Conservation (phyloP, 768 basidiomycete species). For the Lactifluus hygrophoroides region DNA sequence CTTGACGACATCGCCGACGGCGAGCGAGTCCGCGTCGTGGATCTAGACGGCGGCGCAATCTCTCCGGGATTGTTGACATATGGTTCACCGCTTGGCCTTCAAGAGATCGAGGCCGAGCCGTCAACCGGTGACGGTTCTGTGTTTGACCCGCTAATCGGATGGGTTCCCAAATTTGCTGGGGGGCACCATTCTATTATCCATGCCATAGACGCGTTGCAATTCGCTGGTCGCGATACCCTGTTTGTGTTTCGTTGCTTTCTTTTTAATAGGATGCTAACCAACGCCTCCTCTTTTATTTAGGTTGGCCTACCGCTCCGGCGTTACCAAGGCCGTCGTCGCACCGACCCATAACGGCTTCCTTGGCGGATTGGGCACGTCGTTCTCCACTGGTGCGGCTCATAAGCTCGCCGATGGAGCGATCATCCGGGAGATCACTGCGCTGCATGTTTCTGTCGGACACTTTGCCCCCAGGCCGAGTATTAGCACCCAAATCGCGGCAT, state of each 20-base stretch:
- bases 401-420: constrained; percentile 55
- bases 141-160: constrained; percentile 36
- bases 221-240: constrained; percentile 51
- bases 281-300: constrained; percentile 30
- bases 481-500: constrained; percentile 57
- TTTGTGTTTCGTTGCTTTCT: constrained; percentile 24
- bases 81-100: constrained; percentile 57
- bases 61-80: constrained; percentile 55
- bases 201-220: constrained; percentile 69
- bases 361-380: constrained; percentile 52
- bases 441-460: constrained; percentile 57
- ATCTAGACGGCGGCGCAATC: constrained; percentile 60
- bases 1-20: constrained; percentile 19
- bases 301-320: constrained; percentile 63
- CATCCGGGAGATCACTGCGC: constrained; percentile 51
- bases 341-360: constrained; percentile 51
- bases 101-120: constrained; percentile 56
- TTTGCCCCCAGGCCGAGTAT: constrained; percentile 38
- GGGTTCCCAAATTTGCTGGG: constrained; percentile 30
- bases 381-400: constrained; percentile 50
- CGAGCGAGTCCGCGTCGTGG: constrained; percentile 29
- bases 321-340: constrained; percentile 58
- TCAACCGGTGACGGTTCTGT: constrained; percentile 48
- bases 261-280: not conserved
- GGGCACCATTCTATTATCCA: constrained; percentile 36